Evolutionary conservation across 768 basidiomycete species (phyloP).

Genomic region (Mycena rosella): DNA sequence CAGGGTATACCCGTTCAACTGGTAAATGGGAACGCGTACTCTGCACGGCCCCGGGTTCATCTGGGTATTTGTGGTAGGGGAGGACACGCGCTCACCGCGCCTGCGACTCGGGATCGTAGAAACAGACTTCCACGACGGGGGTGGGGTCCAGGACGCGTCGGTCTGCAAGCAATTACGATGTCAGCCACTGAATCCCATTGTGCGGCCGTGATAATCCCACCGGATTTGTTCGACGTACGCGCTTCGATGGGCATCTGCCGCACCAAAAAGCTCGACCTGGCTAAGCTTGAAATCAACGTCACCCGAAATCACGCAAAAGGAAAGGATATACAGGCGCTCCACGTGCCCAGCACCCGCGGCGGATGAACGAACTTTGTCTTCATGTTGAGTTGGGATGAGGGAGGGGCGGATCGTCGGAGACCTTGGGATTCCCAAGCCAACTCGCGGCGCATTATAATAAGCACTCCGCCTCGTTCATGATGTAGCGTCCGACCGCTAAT

Average conservation of each 20-base stretch:
- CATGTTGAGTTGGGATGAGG: background rate
- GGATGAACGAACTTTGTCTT: background rate
- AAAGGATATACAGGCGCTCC: background rate
- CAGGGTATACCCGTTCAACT: background rate
- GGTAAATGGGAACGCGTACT: background rate
- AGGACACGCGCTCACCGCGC: background rate
- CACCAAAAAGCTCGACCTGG: background rate
- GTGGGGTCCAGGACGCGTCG: slow-evolving; percentile 14
- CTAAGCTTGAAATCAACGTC: too few species aligned
- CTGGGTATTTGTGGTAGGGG: background rate
- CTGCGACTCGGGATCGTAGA: background rate
- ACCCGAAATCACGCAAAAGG: background rate
- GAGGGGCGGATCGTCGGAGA: background rate
- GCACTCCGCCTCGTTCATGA: too few species aligned
- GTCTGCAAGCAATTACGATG: background rate
- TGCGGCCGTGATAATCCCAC: background rate
- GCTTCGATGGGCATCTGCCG: background rate
- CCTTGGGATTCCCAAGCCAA: background rate
- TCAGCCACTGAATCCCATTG: background rate
- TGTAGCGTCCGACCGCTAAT: too few species aligned
- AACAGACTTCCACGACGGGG: slow-evolving; percentile 3
- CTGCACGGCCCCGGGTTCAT: too few species aligned
- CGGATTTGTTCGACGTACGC: background rate
- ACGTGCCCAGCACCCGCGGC: background rate
- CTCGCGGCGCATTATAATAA: background rate